Evolutionary conservation across 495 filamentous ascomycete species (phyloP), one percentile per base, ranked within the genome.

Genomic region (Cercophora newfieldiana): DNA sequence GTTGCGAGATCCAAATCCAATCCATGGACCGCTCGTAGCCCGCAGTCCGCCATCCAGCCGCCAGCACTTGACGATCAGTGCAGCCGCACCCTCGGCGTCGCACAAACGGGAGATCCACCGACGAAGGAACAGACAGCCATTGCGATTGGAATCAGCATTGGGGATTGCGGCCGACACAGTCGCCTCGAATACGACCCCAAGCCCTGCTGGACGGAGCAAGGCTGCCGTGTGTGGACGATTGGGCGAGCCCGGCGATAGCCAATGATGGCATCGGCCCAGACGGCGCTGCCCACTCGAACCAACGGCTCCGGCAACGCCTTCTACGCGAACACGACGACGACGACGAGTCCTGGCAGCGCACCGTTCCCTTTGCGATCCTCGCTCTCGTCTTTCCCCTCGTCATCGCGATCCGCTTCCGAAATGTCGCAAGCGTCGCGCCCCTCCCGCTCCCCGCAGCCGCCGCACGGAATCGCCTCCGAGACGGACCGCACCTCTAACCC

Each of bases 301-400:
- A 44, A 44, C 28, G 28, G 26, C 56, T 8, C n/a, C 56, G 56
- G 44, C 47, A 61, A 61, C 59, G 37, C 59, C 37, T 61, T 61
- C 8, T 50, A 61, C 59, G 64, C 66, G 61, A 30, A 58, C 57
- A 47, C 62, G 44, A 21, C 66, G 61, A 30, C 50, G 49, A 47
- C 62, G 44, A 21, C 65, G 21, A 47, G 65, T 28, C 61, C 65
- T 7, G 56, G n/a, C n/a, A n/a, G 63, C 30, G 48, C 58, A 7
- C 67, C 67, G 33, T 65, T 61, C n/a, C 66, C 49, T 55, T 75
- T 79, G n/a, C 78, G 81, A 73, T 74, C 80, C 16, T 89, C 87
- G 28, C 77, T 89, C 33, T 86, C 86, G 12, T 88, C 86, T 33
- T 86, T 89, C 71, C 83, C 86, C 16, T 77, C 85, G 29, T 85